Evolutionary conservation across 2,329 filamentous ascomycete species (phyloP).

Genomic region (Clonostachys rosea): DNA sequence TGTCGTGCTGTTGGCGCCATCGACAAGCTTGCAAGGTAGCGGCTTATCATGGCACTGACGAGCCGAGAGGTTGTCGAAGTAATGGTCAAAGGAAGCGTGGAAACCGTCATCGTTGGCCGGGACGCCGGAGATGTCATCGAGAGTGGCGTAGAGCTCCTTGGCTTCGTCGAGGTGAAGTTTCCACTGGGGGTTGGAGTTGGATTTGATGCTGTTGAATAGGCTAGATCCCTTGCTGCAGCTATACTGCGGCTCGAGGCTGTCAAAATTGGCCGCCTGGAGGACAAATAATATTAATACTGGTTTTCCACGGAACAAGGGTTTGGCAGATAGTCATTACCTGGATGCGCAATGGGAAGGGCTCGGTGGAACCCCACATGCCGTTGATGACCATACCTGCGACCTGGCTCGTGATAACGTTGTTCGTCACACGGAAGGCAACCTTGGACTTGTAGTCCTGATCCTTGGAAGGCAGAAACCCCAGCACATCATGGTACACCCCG

Average conservation of each 20-base stretch:
- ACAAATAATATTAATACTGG: neutral
- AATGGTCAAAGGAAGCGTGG: constrained; percentile 73
- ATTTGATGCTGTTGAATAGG: constrained; percentile 38
- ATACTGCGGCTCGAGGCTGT: constrained; percentile 73
- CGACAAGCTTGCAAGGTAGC: constrained; percentile 59
- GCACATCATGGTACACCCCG: constrained; percentile 66
- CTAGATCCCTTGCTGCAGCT: constrained; percentile 48
- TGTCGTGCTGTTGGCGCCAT: constrained; percentile 34
- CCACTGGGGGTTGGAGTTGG: constrained; percentile 48
- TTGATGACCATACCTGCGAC: constrained; percentile 71
- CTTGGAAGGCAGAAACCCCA: constrained; percentile 59
- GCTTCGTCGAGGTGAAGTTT: constrained; percentile 56
- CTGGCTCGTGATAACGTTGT: constrained; percentile 78
- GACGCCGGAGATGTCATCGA: constrained; percentile 69
- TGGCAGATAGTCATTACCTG: constrained; percentile 19
- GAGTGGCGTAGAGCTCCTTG: constrained; percentile 44
- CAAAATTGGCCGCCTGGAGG: constrained; percentile 46
- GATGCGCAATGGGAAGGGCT: constrained; percentile 39
- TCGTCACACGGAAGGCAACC: constrained; percentile 68
- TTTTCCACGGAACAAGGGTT: neutral
- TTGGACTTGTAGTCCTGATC: constrained; percentile 32
- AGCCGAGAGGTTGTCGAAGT: constrained; percentile 79
- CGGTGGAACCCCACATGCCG: constrained; percentile 57
- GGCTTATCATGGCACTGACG: constrained; percentile 72
- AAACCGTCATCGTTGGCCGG: constrained; percentile 51